Base-by-base conservation (phyloP, 2,329 filamentous ascomycete species). In the Xylaria sp. region DNA sequence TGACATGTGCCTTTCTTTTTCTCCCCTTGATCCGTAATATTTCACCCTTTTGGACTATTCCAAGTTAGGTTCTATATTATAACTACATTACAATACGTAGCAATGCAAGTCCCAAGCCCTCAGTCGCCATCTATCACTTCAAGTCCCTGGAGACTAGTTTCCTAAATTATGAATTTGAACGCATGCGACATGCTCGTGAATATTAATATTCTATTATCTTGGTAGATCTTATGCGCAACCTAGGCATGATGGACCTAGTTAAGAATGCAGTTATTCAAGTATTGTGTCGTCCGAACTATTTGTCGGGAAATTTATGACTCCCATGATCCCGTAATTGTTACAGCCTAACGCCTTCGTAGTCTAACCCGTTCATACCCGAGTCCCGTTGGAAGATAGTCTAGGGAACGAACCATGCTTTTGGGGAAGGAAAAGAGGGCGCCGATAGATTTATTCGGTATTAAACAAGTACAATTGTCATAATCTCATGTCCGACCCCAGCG, bases 401-500 rank as follows among this genome's bases (percentile, higher is more conserved):
- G 54, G 18, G 27, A 42, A 61, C 29, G 25, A 67, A 61, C n/a
- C 25, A 67, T 57, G 51, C 21, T 44, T 62, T 29, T 58, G 51
- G n/a, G 18, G 9, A 48, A 61, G 68, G 40, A 66, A 65, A 66
- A 69, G 72, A 63, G 65, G 59, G 63, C 40, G 50, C 60, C 58
- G 60, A 66, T 62, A 54, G 23, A 69, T 66, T 44, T 47, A 27
- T 65, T 69, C 55, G 64, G 40, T 65, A 21, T 63, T 68, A 23
- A 60, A 3, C 55, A 58, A 54, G 25, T 53, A 61, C 10, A 53
- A 44, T 57, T 55, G 35, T 72, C 69, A 32, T 73, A 42, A 66
- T 70, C 66, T 77, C 66, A 76, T 73, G 62, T 72, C 65, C 72
- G 62, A 75, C 62, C 32, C 63, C 77, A 81, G 66, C 80, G 78